A percentile compares a stretch with the other conserved stretches of the same genome.
Evolutionary conservation across 1,139 yeast genomes (phyloP).

Genomic region (Zygosaccharomyces sapae): DNA sequence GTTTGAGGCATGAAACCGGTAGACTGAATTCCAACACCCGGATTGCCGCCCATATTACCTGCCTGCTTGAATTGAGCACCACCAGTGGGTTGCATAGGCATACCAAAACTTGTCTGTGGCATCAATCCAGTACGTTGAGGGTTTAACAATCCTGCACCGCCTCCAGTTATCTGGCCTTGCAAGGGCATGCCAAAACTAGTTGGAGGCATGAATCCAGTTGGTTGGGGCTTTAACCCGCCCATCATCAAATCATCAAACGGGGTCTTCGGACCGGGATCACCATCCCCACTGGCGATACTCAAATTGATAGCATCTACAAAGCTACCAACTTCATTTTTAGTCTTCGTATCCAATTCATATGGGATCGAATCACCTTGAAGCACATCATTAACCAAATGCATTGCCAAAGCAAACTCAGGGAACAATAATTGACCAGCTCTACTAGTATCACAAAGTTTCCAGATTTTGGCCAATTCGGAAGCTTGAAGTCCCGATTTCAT

Average conservation of each 20-base stretch:
- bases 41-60: conserved; percentile 17
- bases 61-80: conserved; percentile 11
- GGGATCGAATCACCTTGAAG: conserved; percentile 79
- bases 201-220: conserved; percentile 37
- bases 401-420: conserved; percentile 92
- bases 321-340: conserved; percentile 78
- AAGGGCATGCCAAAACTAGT: conserved; percentile 16
- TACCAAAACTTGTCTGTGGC: conserved; percentile 31
- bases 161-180: conserved; percentile 40
- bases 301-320: conserved; percentile 87
- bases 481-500: conserved; percentile 78
- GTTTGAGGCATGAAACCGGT: conserved; percentile 33
- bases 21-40: conserved; percentile 34
- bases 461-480: conserved; percentile 73
- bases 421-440: conserved; percentile 80
- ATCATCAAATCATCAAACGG: conserved; percentile 35
- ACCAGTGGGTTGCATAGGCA: conserved; percentile 23
- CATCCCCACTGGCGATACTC: conserved; percentile 60
- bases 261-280: conserved; percentile 29
- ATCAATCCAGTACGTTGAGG: conserved; percentile 37
- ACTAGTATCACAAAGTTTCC: conserved; percentile 87
- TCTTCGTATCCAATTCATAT: conserved; percentile 59
- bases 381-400: conserved; percentile 78
- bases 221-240: conserved; percentile 34
- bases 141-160: conserved; percentile 23